These are phyloP conservation scores for Ambispora gerdemannii DNA, from an alignment of 192 early-diverging fungal species.

Conservation along the genomic window DNA sequence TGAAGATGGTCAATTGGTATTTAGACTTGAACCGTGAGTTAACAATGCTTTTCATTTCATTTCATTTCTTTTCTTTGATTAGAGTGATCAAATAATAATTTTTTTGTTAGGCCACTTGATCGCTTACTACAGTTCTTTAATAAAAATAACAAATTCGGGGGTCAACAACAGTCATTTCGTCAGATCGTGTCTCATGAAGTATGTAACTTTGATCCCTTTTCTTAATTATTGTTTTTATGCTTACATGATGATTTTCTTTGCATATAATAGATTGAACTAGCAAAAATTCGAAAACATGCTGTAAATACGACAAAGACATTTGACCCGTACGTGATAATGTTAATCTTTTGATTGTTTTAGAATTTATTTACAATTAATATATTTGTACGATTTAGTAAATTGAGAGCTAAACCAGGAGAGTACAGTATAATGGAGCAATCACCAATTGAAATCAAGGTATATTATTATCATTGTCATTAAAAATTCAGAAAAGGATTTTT, in stretches of 20 bases:
- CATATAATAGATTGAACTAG: neutral
- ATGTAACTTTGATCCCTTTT: neutral
- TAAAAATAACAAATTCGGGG: neutral
- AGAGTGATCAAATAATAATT: neutral
- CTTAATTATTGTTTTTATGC: neutral
- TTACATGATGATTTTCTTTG: neutral
- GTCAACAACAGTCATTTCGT: neutral
- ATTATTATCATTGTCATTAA: neutral
- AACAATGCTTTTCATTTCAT: neutral
- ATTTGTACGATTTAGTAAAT: neutral
- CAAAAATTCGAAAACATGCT: neutral
- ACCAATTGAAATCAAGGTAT: neutral
- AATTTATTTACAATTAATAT: neutral
- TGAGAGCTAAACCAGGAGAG: neutral
- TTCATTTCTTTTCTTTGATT: neutral
- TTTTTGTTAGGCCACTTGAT: conserved; percentile 13
- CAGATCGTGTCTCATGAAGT: neutral
- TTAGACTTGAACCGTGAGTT: conserved; percentile 71
- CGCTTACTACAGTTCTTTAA: neutral
- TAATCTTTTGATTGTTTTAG: neutral
- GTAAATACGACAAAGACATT: neutral
- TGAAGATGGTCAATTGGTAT: conserved; percentile 57
- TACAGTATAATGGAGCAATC: neutral
- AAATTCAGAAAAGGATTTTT: neutral
- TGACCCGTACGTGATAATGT: neutral